These are phyloP conservation scores for Fusarium veterinarium DNA, from an alignment of 2,329 filamentous ascomycete species.

Conservation along the genomic window DNA sequence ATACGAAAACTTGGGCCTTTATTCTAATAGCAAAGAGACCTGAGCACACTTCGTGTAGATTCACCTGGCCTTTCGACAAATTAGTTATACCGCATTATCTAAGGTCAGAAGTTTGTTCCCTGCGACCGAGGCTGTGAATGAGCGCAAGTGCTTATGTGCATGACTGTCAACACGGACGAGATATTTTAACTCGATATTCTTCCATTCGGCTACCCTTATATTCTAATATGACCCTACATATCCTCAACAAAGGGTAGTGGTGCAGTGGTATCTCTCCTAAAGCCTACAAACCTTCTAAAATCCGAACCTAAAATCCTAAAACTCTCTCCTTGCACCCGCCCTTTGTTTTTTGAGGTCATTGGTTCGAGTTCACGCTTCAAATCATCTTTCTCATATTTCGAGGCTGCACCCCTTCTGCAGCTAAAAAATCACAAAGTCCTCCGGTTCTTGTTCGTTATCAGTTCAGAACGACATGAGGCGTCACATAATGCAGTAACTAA, in stretches of 20 bases:
- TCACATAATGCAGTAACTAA: neutral
- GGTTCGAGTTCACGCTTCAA: neutral
- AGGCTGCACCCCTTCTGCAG: neutral
- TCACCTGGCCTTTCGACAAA: neutral
- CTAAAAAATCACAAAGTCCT: neutral
- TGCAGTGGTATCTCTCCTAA: neutral
- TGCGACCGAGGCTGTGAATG: neutral
- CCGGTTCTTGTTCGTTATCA: neutral
- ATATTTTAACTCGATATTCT: neutral
- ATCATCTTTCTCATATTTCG: accelerated
- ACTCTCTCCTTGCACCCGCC: neutral
- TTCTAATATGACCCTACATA: neutral
- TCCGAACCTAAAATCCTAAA: slow-evolving; percentile 2
- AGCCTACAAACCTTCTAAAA: neutral
- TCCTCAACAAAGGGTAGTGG: neutral
- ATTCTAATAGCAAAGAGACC: neutral
- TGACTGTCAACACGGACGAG: neutral
- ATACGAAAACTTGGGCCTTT: too few species aligned
- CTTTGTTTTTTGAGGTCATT: neutral
- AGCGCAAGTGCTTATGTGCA: neutral
- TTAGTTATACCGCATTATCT: neutral
- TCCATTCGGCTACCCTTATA: neutral
- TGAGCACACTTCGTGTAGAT: neutral
- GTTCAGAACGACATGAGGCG: neutral
- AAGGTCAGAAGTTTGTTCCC: neutral